Evolutionary conservation across 139 green algal genomes (phyloP).

Genomic region (Dunaliella primolecta): DNA sequence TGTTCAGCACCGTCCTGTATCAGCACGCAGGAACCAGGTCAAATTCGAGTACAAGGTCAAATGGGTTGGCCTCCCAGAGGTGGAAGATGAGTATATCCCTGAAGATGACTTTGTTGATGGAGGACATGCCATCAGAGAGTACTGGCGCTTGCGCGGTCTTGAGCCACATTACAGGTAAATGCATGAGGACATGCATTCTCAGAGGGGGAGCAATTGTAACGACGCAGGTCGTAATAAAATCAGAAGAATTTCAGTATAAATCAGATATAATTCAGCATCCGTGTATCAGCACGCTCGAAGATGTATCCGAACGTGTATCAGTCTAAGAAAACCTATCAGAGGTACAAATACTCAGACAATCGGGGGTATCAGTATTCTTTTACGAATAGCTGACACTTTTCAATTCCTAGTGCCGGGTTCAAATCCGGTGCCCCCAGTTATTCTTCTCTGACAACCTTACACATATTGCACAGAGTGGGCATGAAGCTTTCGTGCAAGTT

Average conservation of each 20-base stretch:
- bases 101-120: background rate
- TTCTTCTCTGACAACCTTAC: no score
- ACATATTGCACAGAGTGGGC: no score
- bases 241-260: background rate
- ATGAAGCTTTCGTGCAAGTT: no score
- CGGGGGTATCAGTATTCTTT: no score
- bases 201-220: background rate
- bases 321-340: no score
- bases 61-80: background rate
- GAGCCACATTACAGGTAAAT: background rate
- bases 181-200: background rate
- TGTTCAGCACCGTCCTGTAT: background rate
- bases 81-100: background rate
- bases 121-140: background rate
- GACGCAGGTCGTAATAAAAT: background rate
- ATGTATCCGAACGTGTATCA: no score
- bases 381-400: no score
- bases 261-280: no score
- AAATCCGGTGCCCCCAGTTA: no score
- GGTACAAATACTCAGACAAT: no score
- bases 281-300: no score
- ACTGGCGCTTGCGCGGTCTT: background rate
- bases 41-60: background rate
- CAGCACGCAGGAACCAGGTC: background rate
- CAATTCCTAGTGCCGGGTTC: no score